These are phyloP conservation scores for Diaporthe helianthi DNA, from an alignment of 2,329 filamentous ascomycete genomes.

Conservation along the genomic window DNA sequence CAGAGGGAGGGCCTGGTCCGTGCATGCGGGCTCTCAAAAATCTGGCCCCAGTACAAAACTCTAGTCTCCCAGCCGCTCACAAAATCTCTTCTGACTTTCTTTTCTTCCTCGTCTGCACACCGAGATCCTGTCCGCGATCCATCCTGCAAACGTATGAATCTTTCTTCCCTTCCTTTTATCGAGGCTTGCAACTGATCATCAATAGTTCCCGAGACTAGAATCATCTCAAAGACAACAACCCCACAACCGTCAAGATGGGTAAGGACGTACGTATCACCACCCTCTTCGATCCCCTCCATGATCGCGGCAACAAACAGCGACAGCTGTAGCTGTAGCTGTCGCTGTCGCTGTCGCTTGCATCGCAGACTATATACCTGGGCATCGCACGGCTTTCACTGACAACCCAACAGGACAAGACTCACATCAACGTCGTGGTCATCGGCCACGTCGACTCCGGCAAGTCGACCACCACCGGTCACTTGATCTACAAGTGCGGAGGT, in stretches of 20 bases:
- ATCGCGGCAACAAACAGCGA: constrained; percentile 6
- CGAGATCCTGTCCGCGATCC: constrained; percentile 35
- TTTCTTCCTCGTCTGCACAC: constrained; percentile 35
- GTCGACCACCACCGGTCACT: constrained; percentile 91
- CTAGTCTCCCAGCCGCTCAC: constrained; percentile 29
- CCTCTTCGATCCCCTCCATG: neutral
- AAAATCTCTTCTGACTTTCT: constrained; percentile 33
- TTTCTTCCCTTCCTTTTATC: constrained; percentile 10
- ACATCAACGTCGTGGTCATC: constrained; percentile 74
- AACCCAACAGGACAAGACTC: constrained; percentile 88
- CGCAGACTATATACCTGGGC: neutral
- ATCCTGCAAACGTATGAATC: constrained; percentile 35
- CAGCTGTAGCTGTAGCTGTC: no score
- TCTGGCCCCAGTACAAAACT: constrained; percentile 31
- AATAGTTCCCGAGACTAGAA: constrained; percentile 33
- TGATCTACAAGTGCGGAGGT: constrained; percentile 99
- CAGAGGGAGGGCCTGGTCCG: constrained; percentile 9
- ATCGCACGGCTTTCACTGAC: constrained; percentile 36
- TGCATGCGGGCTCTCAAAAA: constrained; percentile 30
- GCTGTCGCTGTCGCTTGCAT: neutral
- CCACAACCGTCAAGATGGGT: constrained; percentile 34
- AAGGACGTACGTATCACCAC: constrained; percentile 20
- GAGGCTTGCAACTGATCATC: constrained; percentile 28
- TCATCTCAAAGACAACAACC: constrained; percentile 25
- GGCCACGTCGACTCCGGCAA: constrained; percentile 99